These are phyloP conservation scores for Globisporangium cylindrosporum DNA, from an alignment of 352 stramenopile genomes.

Conservation along the genomic window DNA sequence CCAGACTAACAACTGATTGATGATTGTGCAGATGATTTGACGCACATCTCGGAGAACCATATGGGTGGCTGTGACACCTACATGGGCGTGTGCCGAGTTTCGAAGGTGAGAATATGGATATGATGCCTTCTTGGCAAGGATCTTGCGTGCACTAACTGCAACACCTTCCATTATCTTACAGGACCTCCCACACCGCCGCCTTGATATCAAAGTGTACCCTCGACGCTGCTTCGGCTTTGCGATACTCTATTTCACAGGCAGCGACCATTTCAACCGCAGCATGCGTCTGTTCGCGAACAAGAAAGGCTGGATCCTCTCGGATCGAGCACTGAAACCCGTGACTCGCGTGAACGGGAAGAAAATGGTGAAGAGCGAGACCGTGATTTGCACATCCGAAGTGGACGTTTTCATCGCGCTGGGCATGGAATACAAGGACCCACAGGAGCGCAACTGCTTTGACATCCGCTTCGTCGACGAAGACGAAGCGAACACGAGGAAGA, in stretches of 20 bases:
- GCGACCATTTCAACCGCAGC: slow-evolving; percentile 89
- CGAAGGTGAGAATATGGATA: slow-evolving; percentile 29
- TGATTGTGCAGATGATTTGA: slow-evolving; percentile 57
- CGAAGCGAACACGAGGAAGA: slow-evolving; percentile 50
- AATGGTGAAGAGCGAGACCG: slow-evolving; percentile 59
- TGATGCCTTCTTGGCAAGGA: background rate
- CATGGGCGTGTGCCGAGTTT: slow-evolving; percentile 82
- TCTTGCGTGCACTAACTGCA: too few species aligned
- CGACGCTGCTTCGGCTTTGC: slow-evolving; percentile 77
- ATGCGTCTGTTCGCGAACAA: slow-evolving; percentile 81
- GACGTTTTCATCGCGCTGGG: slow-evolving; percentile 85
- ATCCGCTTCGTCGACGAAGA: slow-evolving; percentile 81
- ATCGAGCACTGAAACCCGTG: slow-evolving; percentile 62
- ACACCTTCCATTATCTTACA: background rate
- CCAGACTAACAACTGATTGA: background rate
- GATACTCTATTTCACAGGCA: slow-evolving; percentile 90
- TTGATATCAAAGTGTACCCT: slow-evolving; percentile 89
- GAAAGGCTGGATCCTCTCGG: slow-evolving; percentile 75
- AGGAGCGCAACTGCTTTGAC: slow-evolving; percentile 77
- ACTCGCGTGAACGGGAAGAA: slow-evolving; percentile 56
- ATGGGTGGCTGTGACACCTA: slow-evolving; percentile 68
- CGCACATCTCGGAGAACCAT: slow-evolving; percentile 51
- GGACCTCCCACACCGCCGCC: slow-evolving; percentile 52
- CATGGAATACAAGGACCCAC: slow-evolving; percentile 81
- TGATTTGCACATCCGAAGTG: slow-evolving; percentile 75